Percentiles rank a stretch among this genome's conserved stretches.
Evolutionary conservation across 2,329 filamentous ascomycete species (phyloP).

Genomic region (Rosellinia necatrix): DNA sequence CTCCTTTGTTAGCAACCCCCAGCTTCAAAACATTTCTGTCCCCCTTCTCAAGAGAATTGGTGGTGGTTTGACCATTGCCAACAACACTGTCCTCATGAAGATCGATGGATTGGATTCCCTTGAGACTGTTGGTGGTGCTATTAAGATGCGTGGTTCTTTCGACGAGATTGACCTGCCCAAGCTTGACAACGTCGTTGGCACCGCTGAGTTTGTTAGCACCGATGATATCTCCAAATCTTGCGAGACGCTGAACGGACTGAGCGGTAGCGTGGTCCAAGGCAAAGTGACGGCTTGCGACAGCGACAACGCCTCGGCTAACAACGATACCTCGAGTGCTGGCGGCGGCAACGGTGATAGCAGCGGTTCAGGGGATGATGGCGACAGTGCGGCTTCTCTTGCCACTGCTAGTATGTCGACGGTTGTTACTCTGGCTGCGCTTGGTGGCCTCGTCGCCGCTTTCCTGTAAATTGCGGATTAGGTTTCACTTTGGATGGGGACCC

Average conservation of each 20-base stretch:
- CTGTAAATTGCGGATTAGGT: constrained; percentile 48
- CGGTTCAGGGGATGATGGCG: constrained; percentile 34
- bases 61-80: constrained; percentile 81
- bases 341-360: constrained; percentile 34
- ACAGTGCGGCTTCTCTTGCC: constrained; percentile 51
- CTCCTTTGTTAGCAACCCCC: constrained; percentile 66
- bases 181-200: constrained; percentile 71
- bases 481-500: constrained; percentile 22
- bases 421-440: constrained; percentile 40
- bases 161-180: constrained; percentile 69
- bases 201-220: constrained; percentile 71
- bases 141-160: constrained; percentile 86
- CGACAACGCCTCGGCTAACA: constrained; percentile 58
- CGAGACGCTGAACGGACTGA: constrained; percentile 54
- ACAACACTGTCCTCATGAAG: constrained; percentile 76
- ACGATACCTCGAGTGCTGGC: constrained; percentile 43
- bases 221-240: constrained; percentile 63
- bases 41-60: constrained; percentile 69
- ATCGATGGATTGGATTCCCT: constrained; percentile 73
- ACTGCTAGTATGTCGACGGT: constrained; percentile 53
- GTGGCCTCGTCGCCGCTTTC: constrained; percentile 45
- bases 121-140: constrained; percentile 72
- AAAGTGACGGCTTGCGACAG: constrained; percentile 52
- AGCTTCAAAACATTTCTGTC: constrained; percentile 76
- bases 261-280: constrained; percentile 53